Evolutionary conservation across 345 rosid species (phyloP).

Genomic region (Populus davidiana): DNA sequence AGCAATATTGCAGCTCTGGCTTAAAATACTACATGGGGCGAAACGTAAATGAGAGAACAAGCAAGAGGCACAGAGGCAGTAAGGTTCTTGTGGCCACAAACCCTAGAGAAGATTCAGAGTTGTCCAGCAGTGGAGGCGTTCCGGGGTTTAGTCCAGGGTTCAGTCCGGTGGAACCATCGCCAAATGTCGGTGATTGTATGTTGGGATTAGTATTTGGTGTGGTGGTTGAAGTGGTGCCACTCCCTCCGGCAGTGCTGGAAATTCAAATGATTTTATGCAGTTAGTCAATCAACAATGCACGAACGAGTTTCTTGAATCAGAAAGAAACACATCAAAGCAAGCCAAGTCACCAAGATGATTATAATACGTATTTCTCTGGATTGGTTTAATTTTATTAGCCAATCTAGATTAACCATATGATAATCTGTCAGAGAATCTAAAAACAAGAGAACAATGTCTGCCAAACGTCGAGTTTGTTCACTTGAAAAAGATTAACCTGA

Average conservation of each 20-base stretch:
- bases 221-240: conserved; percentile 14
- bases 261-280: conserved; percentile 7
- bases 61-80: background rate
- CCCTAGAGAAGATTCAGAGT: conserved; percentile 26
- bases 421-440: background rate
- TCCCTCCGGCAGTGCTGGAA: conserved; percentile 47
- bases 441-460: background rate
- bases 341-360: too few relatives aligned
- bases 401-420: background rate
- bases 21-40: conserved; percentile 9
- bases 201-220: conserved; percentile 19
- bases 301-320: background rate
- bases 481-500: background rate
- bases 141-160: conserved; percentile 33
- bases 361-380: too few relatives aligned
- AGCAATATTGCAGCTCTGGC: background rate
- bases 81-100: conserved; percentile 5
- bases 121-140: conserved; percentile 21
- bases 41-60: conserved; percentile 14
- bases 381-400: background rate
- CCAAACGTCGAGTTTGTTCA: background rate
- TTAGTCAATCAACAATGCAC: background rate
- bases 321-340: background rate
- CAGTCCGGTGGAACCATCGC: conserved; percentile 15
- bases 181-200: conserved; percentile 11